phyloP scores from a whole-genome alignment of 345 rosid genomes.

The Lepidium africanum region DNA sequence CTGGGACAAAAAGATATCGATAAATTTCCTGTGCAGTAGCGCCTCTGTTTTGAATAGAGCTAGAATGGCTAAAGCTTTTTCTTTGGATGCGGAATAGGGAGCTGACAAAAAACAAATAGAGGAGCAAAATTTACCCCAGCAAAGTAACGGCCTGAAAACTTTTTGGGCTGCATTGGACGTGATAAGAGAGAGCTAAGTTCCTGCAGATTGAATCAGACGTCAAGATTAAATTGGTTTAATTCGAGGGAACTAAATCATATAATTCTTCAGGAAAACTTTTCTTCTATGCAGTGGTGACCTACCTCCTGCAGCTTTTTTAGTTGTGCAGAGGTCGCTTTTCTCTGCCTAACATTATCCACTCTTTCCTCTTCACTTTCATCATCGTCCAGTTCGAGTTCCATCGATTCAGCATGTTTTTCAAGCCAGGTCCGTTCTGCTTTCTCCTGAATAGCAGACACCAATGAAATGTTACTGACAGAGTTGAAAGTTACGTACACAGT shows the following conservation, averaged over 20 bases:
- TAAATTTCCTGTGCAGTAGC: background rate
- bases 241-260: background rate
- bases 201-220: slow-evolving; percentile 37
- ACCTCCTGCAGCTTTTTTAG: slow-evolving; percentile 71
- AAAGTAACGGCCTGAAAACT: slow-evolving; percentile 80
- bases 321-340: slow-evolving; percentile 48
- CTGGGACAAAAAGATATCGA: slow-evolving; percentile 30
- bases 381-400: slow-evolving; percentile 61
- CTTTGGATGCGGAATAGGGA: background rate
- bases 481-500: background rate
- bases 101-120: background rate
- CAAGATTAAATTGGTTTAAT: background rate
- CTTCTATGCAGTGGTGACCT: background rate
- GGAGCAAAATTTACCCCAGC: slow-evolving; percentile 58
- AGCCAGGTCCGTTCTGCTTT: slow-evolving; percentile 79
- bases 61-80: background rate
- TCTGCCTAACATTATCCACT: slow-evolving; percentile 53
- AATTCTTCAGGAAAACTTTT: background rate
- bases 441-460: slow-evolving; percentile 41
- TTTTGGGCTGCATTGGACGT: slow-evolving; percentile 68
- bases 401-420: slow-evolving; percentile 68
- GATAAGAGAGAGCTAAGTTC: slow-evolving; percentile 64
- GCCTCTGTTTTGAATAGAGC: slow-evolving; percentile 1
- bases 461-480: background rate
- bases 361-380: slow-evolving; percentile 87